Base-by-base conservation (phyloP, 1,139 yeast genomes). In the Blastobotrys aristatus region DNA sequence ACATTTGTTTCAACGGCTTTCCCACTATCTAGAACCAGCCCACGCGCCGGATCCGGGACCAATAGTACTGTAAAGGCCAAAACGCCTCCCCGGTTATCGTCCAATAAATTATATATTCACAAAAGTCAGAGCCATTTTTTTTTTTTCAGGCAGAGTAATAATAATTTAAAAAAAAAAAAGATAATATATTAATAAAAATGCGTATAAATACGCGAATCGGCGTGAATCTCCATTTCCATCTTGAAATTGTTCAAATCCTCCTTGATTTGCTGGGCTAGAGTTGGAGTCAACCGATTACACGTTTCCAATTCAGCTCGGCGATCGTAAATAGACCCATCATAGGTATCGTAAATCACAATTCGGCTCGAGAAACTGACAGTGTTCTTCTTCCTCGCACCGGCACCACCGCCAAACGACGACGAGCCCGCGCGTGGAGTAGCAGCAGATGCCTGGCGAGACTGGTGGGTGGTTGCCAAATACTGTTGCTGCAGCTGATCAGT, bases 301-400 rank as follows among this genome's bases (percentile, higher is more conserved):
- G 97, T 89, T 4, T 96, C 95, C 38, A 84, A 75, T 55, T 89
- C 97, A 0, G 97, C 97, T 55, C 84, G 89, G 59, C 98, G 80
- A 64, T 92, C 97, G 64, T 92, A 92, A 57, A 87, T 96, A 16
- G 78, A 81, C 41, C 84, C 82, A 52, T 84, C 78, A 65, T 85
- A 89, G 0, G 97, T 92, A 54, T 89, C 96, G 66, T 83, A 92
- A 43, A 92, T 75, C 11, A 88, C 78, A 54, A 92, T 87, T 58
- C 89, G 75, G 0, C 95, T 83, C 2, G 95, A 84, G 65, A 92
- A 92, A 41, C 79, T 69, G n/a, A 92, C 95, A 14, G 52, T 46
- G 18, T 40, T 35, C 33, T 35, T 43, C 16, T 40, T 31, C n/a
- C n/a, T n/a, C n/a, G n/a, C n/a, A 20, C n/a, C n/a, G n/a, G n/a